These are phyloP conservation scores for Leccinum solheimii DNA, from an alignment of 1,284 basidiomycete species.

Conservation along the genomic window DNA sequence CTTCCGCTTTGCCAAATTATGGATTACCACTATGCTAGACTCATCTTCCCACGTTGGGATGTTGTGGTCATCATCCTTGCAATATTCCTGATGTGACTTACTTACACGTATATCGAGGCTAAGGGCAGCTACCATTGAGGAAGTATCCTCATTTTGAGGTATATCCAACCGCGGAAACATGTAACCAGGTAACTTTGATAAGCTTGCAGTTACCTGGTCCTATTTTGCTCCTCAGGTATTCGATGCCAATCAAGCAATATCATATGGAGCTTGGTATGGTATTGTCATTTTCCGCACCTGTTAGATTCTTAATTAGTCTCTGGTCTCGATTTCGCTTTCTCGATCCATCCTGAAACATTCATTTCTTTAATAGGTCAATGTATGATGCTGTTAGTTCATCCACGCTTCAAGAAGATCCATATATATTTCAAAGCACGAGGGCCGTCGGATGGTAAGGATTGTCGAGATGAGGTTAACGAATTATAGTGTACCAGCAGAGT, in stretches of 20 bases:
- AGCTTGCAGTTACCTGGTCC: slow-evolving; percentile 52
- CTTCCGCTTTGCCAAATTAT: slow-evolving; percentile 4
- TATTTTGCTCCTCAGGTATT: slow-evolving; percentile 49
- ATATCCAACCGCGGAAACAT: slow-evolving; percentile 18
- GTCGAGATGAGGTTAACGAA: slow-evolving; percentile 6
- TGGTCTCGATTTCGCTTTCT: slow-evolving; percentile 20
- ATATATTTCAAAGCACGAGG: slow-evolving; percentile 61
- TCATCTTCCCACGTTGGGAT: slow-evolving; percentile 99
- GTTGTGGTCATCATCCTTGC: slow-evolving; percentile 92
- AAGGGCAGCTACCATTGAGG: slow-evolving; percentile 97
- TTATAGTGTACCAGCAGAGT: slow-evolving; percentile 7
- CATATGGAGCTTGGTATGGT: slow-evolving; percentile 10
- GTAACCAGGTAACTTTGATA: slow-evolving; percentile 3
- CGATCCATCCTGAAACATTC: neutral
- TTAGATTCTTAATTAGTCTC: slow-evolving; percentile 14
- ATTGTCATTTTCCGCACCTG: slow-evolving; percentile 3
- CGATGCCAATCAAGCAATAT: slow-evolving; percentile 20
- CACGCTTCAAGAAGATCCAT: slow-evolving; percentile 83
- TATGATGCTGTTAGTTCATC: slow-evolving; percentile 92
- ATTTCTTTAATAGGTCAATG: slow-evolving; percentile 51
- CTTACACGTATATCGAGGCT: slow-evolving; percentile 97
- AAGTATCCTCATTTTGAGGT: slow-evolving; percentile 90
- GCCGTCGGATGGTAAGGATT: slow-evolving; percentile 18
- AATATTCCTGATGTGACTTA: slow-evolving; percentile 83
- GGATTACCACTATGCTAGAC: slow-evolving; percentile 44